phyloP scores from a whole-genome alignment of 78 protist genomes.

The Dictyostelium capitatum region DNA sequence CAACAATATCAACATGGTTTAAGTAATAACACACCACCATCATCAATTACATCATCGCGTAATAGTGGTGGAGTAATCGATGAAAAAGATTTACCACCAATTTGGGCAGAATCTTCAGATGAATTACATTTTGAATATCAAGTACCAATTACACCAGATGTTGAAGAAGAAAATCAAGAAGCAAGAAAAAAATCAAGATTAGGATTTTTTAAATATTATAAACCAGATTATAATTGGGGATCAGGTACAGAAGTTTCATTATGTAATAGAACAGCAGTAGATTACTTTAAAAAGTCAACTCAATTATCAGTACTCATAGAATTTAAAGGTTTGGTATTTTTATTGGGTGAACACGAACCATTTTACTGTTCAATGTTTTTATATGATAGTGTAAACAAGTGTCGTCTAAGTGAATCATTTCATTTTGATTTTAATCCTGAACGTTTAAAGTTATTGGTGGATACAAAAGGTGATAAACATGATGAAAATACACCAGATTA shows the following conservation, averaged over 20 bases:
- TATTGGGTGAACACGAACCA: constrained; percentile 74
- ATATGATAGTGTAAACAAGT: constrained; percentile 37
- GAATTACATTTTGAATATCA: constrained; percentile 25
- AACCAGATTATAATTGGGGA: constrained; percentile 81
- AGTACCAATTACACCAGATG: not conserved
- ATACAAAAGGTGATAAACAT: not conserved
- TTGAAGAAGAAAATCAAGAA: constrained; percentile 37
- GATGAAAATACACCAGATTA: not conserved
- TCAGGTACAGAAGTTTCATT: constrained; percentile 72
- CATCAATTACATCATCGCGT: not conserved
- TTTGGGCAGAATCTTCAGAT: not conserved
- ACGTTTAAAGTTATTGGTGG: not conserved
- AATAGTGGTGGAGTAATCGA: not conserved
- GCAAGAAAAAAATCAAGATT: not conserved
- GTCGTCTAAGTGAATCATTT: constrained; percentile 35
- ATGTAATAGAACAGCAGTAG: constrained; percentile 33
- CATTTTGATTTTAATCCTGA: constrained; percentile 73
- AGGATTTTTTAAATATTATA: constrained; percentile 51
- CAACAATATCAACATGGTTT: not conserved
- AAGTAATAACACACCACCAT: not conserved
- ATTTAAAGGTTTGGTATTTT: constrained; percentile 48
- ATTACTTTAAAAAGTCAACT: constrained; percentile 22
- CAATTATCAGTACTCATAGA: constrained; percentile 29
- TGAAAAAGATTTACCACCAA: not conserved
- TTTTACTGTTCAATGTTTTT: constrained; percentile 61